A percentile compares a stretch with the other conserved stretches of the same genome.
Evolutionary conservation across 768 basidiomycete genomes (phyloP).

Genomic region (Mycena latifolia): DNA sequence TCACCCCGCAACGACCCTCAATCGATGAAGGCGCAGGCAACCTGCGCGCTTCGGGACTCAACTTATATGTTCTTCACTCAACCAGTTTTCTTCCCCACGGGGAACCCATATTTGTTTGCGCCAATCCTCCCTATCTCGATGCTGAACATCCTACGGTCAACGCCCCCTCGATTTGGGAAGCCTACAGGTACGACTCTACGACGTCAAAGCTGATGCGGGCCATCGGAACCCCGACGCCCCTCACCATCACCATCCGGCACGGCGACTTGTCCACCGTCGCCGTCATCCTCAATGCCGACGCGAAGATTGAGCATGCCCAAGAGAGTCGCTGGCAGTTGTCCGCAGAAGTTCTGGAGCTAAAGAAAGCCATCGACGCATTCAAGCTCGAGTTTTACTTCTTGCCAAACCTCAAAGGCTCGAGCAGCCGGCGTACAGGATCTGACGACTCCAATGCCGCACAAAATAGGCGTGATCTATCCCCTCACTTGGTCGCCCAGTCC

Average conservation of each 20-base stretch:
- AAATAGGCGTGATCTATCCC: not conserved
- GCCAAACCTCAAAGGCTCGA: not conserved
- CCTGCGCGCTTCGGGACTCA: not conserved
- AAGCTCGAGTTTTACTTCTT: not conserved
- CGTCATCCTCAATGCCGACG: not conserved
- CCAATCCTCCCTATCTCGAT: not conserved
- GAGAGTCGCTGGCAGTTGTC: not conserved
- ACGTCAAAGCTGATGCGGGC: not conserved
- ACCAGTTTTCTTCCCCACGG: not conserved
- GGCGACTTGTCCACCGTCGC: slow-evolving; percentile 4
- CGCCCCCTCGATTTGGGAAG: not conserved
- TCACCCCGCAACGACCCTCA: too few relatives aligned
- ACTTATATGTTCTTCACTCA: not conserved
- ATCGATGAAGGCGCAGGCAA: too few relatives aligned
- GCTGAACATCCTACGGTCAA: not conserved
- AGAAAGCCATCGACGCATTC: not conserved
- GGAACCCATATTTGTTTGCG: not conserved
- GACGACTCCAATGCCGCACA: not conserved
- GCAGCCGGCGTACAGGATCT: not conserved
- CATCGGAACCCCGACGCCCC: not conserved
- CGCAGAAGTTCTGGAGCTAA: not conserved
- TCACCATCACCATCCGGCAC: not conserved
- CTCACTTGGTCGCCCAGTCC: too few relatives aligned
- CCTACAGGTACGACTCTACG: not conserved
- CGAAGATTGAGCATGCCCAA: slow-evolving; percentile 1